Percentiles rank a stretch among this genome's conserved stretches.
These are phyloP conservation scores for Asclepias syriaca DNA, from an alignment of 257 asterid genomes.

Conservation along the genomic window DNA sequence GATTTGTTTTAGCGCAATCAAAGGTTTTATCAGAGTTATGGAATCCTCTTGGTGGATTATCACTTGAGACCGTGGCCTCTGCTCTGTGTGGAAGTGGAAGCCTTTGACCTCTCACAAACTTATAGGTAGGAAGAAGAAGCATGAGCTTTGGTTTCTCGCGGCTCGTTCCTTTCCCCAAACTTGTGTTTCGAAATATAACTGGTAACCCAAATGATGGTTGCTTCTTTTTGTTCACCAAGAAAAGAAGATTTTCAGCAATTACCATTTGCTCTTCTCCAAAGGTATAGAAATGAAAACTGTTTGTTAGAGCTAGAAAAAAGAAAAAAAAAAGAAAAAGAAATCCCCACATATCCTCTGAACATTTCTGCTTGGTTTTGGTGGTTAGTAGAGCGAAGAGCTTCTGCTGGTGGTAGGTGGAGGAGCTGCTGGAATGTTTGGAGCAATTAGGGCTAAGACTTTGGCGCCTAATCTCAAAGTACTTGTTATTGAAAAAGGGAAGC, in stretches of 20 bases:
- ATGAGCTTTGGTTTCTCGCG: conserved; percentile 24
- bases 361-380: conserved; percentile 9
- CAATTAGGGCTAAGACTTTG: conserved; percentile 82
- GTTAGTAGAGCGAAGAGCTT: conserved; percentile 54
- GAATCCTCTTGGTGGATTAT: too few relatives aligned
- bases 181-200: conserved; percentile 28
- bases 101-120: too few relatives aligned
- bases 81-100: too few relatives aligned
- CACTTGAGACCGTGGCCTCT: too few relatives aligned
- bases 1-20: too few relatives aligned
- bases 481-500: conserved; percentile 81
- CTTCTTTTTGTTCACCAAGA: conserved; percentile 26
- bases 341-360: neutral
- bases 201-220: conserved; percentile 16
- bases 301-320: too few relatives aligned
- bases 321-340: too few relatives aligned
- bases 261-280: conserved; percentile 37
- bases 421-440: conserved; percentile 95
- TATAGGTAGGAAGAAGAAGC: neutral
- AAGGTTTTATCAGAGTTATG: too few relatives aligned
- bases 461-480: conserved; percentile 74
- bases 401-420: conserved; percentile 91
- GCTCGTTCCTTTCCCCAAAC: conserved; percentile 14
- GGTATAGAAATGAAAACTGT: conserved; percentile 22
- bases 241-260: conserved; percentile 34